Evolutionary conservation across 495 filamentous ascomycete genomes (phyloP), one percentile per base, ranked within the genome.

Genomic region (Hypoxylon crocopeplum): DNA sequence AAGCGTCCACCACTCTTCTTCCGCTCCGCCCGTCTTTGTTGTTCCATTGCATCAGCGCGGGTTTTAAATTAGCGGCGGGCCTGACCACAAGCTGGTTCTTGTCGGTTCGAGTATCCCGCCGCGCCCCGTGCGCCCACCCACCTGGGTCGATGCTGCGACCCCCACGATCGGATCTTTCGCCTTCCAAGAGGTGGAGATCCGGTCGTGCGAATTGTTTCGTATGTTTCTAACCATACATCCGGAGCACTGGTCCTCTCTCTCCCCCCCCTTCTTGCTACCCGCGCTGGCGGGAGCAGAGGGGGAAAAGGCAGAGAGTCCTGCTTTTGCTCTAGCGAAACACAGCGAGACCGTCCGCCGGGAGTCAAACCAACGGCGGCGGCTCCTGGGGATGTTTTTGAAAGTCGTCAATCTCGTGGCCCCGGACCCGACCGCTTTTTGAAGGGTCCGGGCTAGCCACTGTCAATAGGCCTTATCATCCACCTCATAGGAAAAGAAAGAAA

Each of bases 111-210:
- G 50, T 47, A 41, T 22, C 27, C 64, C 48, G n/a, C 32, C 38
- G 47, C 48, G 46, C 48, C 56, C 61, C 33, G 53, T 58, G 69
- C 69, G 67, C 58, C 36, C 52, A 61, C 64, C 67, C 55, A 72
- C 27, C 64, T 57, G 66, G 69, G 69, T 64, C 68, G 69, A 69
- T 70, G 65, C 69, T 70, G 54, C 69, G 68, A 25, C 69, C 69
- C 69, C 69, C 69, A 62, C 69, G 68, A 57, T 33, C 32, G 40
- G 3, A 19, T 15, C 33, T 21, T n/a, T 29, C 16, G 19, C 37
- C 41, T 12, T 36, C 39, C 27, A 44, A 37, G 24, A 30, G 20
- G 37, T 33, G 56, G 52, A 29, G 25, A 40, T 15, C 10, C 37
- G 54, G 36, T 60, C 67, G 67, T 64, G 69, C 36, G 64, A n/a